These are phyloP conservation scores for Stephanodiscus minutulus DNA, from an alignment of 108 stramenopile species.

Conservation along the genomic window DNA sequence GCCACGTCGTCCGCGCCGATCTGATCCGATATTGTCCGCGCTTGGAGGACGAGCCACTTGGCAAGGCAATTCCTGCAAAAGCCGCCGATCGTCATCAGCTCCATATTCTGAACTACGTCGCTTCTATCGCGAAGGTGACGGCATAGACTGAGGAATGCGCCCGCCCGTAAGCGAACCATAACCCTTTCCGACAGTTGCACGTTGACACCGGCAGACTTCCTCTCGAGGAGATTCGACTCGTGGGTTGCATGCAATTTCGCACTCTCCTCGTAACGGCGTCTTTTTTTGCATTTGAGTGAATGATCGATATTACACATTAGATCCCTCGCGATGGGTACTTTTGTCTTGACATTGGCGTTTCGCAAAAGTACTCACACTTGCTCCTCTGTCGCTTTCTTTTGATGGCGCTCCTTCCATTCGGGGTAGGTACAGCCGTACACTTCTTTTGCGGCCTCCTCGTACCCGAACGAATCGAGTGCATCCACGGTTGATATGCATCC, in stretches of 20 bases:
- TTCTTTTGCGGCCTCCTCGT: slow-evolving; percentile 47
- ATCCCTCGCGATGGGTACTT: neutral
- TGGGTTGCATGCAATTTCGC: slow-evolving; percentile 39
- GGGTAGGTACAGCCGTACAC: slow-evolving; percentile 51
- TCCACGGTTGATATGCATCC: slow-evolving; percentile 4
- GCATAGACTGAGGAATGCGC: slow-evolving; percentile 76
- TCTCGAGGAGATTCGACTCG: slow-evolving; percentile 35
- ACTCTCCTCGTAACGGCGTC: slow-evolving; percentile 42
- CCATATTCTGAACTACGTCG: slow-evolving; percentile 86
- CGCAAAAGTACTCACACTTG: slow-evolving; percentile 45
- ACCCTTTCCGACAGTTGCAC: slow-evolving; percentile 26
- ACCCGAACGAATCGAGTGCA: slow-evolving; percentile 38
- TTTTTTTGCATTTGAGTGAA: neutral
- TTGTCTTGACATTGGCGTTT: neutral
- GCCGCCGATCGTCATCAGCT: slow-evolving; percentile 88
- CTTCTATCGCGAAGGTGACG: slow-evolving; percentile 72
- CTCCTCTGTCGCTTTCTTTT: slow-evolving; percentile 48
- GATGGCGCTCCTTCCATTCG: slow-evolving; percentile 55
- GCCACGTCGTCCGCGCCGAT: slow-evolving; percentile 10
- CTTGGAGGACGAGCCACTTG: slow-evolving; percentile 90
- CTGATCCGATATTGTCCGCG: slow-evolving; percentile 63
- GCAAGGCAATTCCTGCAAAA: slow-evolving; percentile 94
- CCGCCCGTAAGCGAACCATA: slow-evolving; percentile 62
- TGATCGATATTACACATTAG: neutral
- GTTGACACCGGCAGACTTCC: neutral